phyloP scores from a whole-genome alignment of 345 rosid species.

The Syzygium jambos region DNA sequence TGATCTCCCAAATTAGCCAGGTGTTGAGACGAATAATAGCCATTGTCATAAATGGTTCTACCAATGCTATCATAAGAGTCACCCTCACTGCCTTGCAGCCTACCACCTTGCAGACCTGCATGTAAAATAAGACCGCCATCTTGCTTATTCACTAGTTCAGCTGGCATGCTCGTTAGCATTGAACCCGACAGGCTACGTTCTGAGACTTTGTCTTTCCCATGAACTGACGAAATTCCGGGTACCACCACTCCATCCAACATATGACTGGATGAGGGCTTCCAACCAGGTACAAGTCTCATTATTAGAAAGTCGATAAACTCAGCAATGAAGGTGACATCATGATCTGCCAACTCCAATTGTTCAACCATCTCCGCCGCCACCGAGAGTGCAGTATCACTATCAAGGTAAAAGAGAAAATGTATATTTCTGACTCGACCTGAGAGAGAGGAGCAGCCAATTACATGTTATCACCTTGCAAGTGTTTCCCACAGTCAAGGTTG shows the following conservation, averaged over 20 bases:
- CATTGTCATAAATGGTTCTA: conserved; percentile 3
- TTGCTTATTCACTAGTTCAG: not conserved
- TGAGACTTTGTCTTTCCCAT: conserved; percentile 8
- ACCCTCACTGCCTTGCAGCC: conserved; percentile 4
- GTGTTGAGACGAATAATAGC: conserved; percentile 13
- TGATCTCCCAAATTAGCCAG: conserved; percentile 23
- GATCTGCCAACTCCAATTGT: conserved; percentile 53
- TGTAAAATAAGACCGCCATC: conserved; percentile 2
- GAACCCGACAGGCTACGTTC: conserved; percentile 19
- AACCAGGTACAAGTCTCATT: conserved; percentile 33
- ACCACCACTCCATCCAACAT: conserved; percentile 12
- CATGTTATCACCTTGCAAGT: not conserved
- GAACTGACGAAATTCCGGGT: conserved; percentile 4
- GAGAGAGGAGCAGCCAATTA: not conserved
- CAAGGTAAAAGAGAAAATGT: conserved; percentile 61
- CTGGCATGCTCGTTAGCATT: conserved; percentile 9
- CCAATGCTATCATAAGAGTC: not conserved
- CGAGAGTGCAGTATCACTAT: conserved; percentile 58
- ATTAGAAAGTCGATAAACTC: conserved; percentile 62
- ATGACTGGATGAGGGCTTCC: conserved; percentile 29
- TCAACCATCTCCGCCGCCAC: conserved; percentile 82
- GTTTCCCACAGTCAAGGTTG: not conserved
- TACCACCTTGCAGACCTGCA: conserved; percentile 1
- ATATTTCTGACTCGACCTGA: conserved; percentile 52
- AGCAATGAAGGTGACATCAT: conserved; percentile 65